Base-by-base conservation (phyloP, 176 grass and related monocot species). In the Alopecurus myosuroides region DNA sequence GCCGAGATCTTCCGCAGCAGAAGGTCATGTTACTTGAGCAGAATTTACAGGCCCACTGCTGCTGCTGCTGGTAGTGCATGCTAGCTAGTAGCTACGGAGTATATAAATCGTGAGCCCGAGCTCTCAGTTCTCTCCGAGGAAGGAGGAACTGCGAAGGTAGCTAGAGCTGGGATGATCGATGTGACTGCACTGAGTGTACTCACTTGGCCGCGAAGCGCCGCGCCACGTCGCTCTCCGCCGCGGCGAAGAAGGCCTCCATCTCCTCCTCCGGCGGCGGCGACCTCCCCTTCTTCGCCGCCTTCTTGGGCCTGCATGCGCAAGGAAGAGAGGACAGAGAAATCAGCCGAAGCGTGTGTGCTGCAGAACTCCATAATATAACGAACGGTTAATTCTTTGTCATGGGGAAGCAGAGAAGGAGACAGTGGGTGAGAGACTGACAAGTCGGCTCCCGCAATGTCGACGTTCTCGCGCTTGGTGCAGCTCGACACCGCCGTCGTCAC, bases 211-310 rank as follows among this genome's bases (percentile, higher is more conserved):
- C 79, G 84, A 90, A 90, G 74, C 88, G 79, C 42, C 65, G 79
- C 17, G 66, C 84, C 17, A 79, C 39, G 84, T 9, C 40, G 74
- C 50, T 74, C 80, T 90, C 88, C 3, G 84, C 84, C 0, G 80
- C 74, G 46, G 84, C 79, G 84, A 90, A 50, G 84, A 90, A 90
- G 12, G 45, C 84, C 80, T 90, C 88, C 74, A 90, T 50, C 80
- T 90, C 84, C 79, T 78, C 84, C 74, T 52, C 53, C 53, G 84
- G 79, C 65, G 88, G 88, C n/a, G 88, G 88, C 36, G 35, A 9
- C 74, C 55, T 83, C 56, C 55, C 88, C 20, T n/a, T 83, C 56
- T 79, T 90, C 0, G 65, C 65, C 0, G 55, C 45, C 74, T 78
- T 83, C 36, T 57, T 78, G 35, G 36, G 12, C 36, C 84, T 90